Base-by-base conservation (phyloP, 1,284 basidiomycete species). In the Ganoderma leucocontextum region DNA sequence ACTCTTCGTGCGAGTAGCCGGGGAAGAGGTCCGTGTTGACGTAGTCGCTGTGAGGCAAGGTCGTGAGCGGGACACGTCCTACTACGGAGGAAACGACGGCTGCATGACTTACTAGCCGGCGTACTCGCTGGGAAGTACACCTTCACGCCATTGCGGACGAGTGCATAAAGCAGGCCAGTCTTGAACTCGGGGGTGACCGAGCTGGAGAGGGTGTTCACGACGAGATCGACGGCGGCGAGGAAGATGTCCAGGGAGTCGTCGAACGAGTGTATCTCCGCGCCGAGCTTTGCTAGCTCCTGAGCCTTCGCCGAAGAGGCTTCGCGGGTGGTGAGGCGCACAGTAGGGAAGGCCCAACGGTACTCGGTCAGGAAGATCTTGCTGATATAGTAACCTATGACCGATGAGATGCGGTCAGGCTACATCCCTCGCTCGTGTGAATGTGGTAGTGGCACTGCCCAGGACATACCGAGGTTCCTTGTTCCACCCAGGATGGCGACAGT, bases 81-180 rank as follows among this genome's bases (percentile, higher is more conserved):
- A 4, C 2, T 29, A 4, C 33, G 15, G 25, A 17, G 36, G 39
- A 36, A 19, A n/a, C 62, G 55, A 60, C 25, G 52, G 60, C n/a
- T 17, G 52, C 12, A 22, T 17, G 12, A 71, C 74, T 52, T 64
- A 78, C 77, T 58, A 58, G 19, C 64, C 65, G 42, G 74, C 77
- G 57, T 70, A 78, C 58, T 78, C 77, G 61, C 72, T 73, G 10
- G 75, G 64, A 78, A 77, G 68, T 77, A 77, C 38, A 75, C 74
- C 59, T 67, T 67, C 13, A 69, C 74, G 38, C 73, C 71, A 41
- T 62, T 67, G 39, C 68, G 68, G 7, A 77, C 53, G 2, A 73
- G 73, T 5, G 69, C 75, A 22, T 72, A 61, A 35, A 73, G 61
- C 7, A 77, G 25, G 12, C 65, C 70, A 39, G 75, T 64, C 36